Evolutionary conservation across 2,329 filamentous ascomycete species (phyloP).

Genomic region (Tolypocladium inflatum): DNA sequence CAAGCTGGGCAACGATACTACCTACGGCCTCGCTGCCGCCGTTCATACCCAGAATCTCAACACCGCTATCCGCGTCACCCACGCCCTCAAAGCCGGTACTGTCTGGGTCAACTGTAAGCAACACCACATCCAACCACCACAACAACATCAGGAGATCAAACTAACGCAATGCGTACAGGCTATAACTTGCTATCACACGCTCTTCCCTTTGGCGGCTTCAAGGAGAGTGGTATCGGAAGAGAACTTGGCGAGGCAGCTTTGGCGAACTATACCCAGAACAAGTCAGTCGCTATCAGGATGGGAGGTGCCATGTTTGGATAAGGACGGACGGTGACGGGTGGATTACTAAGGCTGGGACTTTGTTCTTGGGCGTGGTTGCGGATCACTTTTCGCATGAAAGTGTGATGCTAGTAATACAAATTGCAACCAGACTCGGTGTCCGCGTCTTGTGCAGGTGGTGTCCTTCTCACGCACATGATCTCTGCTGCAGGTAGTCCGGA

Average conservation of each 20-base stretch:
- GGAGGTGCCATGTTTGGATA: conserved; percentile 12
- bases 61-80: conserved; percentile 72
- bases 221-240: conserved; percentile 68
- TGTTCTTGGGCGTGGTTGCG: neutral
- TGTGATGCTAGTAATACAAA: no score
- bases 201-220: conserved; percentile 64
- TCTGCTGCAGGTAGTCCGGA: no score
- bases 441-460: no score
- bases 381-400: no score
- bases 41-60: conserved; percentile 77
- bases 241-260: conserved; percentile 63
- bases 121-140: neutral
- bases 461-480: no score
- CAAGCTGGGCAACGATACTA: conserved; percentile 62
- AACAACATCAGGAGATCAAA: neutral
- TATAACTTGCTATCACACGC: conserved; percentile 63
- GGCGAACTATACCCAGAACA: conserved; percentile 58
- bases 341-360: neutral
- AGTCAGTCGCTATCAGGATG: conserved; percentile 48
- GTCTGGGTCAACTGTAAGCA: conserved; percentile 42
- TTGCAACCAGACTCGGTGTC: no score
- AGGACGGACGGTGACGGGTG: neutral
- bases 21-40: conserved; percentile 74
- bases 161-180: conserved; percentile 11
- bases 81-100: conserved; percentile 61